phyloP scores from a whole-genome alignment of 257 asterid species.

The Petrea volubilis region DNA sequence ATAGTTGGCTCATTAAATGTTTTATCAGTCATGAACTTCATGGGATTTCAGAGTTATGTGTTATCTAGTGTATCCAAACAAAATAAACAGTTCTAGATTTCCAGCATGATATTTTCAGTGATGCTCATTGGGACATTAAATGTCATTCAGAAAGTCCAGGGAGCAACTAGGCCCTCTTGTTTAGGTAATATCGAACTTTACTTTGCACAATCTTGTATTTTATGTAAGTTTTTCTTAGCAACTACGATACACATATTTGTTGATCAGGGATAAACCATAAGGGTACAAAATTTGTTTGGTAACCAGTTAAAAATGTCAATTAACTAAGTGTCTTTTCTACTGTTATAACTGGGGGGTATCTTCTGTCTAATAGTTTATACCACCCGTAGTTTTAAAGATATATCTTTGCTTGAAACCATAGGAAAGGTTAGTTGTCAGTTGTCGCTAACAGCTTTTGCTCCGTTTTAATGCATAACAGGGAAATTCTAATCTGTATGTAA shows the following conservation, averaged over 20 bases:
- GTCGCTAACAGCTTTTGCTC: conserved; percentile 1
- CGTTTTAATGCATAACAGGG: not conserved
- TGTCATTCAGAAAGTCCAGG: not conserved
- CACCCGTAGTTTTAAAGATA: not conserved
- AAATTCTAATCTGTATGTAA: not conserved
- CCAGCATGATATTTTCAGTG: conserved; percentile 7
- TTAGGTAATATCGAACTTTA: not conserved
- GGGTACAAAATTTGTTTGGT: not conserved
- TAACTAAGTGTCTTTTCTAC: not conserved
- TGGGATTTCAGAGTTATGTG: not conserved
- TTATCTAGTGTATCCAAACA: not conserved
- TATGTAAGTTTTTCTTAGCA: not conserved
- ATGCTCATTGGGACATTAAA: not conserved
- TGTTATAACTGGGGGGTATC: not conserved
- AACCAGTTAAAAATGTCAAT: not conserved
- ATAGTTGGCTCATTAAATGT: not conserved
- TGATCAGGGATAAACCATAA: not conserved
- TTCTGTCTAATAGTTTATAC: not conserved
- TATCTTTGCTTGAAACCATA: not conserved
- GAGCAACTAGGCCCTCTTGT: not conserved
- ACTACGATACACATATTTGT: not conserved
- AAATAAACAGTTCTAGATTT: not conserved
- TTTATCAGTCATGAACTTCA: not conserved
- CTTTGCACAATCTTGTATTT: not conserved
- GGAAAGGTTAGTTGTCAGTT: not conserved